Base-by-base conservation (phyloP, 2,329 filamentous ascomycete genomes). In the Scopulariopsis brevicaulis region DNA sequence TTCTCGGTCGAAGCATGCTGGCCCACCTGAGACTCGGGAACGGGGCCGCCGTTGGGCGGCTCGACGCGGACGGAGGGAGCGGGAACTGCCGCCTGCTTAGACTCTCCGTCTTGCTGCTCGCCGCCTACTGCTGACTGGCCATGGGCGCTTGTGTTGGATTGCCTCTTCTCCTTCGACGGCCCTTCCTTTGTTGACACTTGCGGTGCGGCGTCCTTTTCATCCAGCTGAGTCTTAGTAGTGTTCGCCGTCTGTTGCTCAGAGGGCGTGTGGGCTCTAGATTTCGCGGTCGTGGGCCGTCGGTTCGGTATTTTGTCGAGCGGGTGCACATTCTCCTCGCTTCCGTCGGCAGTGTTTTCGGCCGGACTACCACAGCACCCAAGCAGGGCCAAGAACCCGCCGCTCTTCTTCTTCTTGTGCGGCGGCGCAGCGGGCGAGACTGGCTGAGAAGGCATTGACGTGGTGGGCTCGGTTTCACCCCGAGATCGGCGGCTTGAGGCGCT, bases 341-440 rank as follows among this genome's bases (percentile, higher is more conserved):
- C 77, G 53, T 81, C 77, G 54, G 82, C 71, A 6, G 71, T 67
- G 61, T 82, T 79, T 18, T 78, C 77, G 61, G 86, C 84, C 55
- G 84, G 82, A 48, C 83, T 77, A 58, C 76, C 78, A 68, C 86
- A 89, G 73, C 86, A 90, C 60, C 79, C 83, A 59, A 90, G 75
- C 58, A 89, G 78, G 25, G 81, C 74, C 40, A 84, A 69, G 53
- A 84, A 69, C n/a, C 79, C 78, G 59, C 77, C 75, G 57, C 72
- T 76, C 66, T 76, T 77, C 68, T 79, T 80, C 70, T 82, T 82
- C 69, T 74, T 75, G 66, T 77, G 78, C 59, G 76, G 72, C 35
- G 55, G 40, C 56, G 73, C 72, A 10, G 70, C 73, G 34, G 80
- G 78, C 37, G 79, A 80, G 65, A 73, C 78, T 48, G 77, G 77